phyloP scores from a whole-genome alignment of 2,329 filamentous ascomycete genomes.

The Geosmithia flava region DNA sequence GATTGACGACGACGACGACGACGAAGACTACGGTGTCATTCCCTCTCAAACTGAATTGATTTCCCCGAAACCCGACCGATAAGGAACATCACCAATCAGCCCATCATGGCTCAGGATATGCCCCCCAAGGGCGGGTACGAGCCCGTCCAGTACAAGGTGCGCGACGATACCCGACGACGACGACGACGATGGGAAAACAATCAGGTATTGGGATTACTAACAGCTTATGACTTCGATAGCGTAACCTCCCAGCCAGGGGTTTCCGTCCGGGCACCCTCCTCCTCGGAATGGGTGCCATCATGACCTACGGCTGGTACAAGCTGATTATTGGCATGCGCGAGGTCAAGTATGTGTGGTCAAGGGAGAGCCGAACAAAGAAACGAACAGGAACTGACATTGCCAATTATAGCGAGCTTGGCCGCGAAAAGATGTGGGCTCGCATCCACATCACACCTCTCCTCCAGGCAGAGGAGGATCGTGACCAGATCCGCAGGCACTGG shows the following conservation, averaged over 20 bases:
- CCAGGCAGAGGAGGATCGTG: conserved; percentile 93
- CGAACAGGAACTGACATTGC: neutral
- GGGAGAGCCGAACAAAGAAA: neutral
- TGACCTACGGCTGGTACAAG: conserved; percentile 78
- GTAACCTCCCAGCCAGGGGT: conserved; percentile 83
- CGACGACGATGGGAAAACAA: neutral
- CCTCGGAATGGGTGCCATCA: conserved; percentile 61
- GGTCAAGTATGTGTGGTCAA: conserved; percentile 58
- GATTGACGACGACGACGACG: neutral
- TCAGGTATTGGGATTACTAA: too few species aligned
- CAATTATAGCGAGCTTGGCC: conserved; percentile 64
- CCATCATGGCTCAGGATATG: conserved; percentile 92
- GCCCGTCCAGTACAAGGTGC: conserved; percentile 92
- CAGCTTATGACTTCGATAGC: conserved; percentile 30
- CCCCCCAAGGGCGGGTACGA: conserved; percentile 90
- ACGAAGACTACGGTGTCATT: neutral
- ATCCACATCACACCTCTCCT: conserved; percentile 90
- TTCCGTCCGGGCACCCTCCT: conserved; percentile 77
- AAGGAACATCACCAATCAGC: conserved; percentile 6
- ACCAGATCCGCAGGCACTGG: conserved; percentile 76
- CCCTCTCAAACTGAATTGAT: neutral
- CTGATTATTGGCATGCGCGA: conserved; percentile 38
- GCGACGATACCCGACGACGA: conserved; percentile 7
- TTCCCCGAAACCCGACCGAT: neutral
- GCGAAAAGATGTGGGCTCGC: conserved; percentile 97